A percentile compares a stretch with the other conserved stretches of the same genome.
These are phyloP conservation scores for Torulaspora pretoriensis DNA, from an alignment of 1,139 yeast genomes.

Conservation along the genomic window DNA sequence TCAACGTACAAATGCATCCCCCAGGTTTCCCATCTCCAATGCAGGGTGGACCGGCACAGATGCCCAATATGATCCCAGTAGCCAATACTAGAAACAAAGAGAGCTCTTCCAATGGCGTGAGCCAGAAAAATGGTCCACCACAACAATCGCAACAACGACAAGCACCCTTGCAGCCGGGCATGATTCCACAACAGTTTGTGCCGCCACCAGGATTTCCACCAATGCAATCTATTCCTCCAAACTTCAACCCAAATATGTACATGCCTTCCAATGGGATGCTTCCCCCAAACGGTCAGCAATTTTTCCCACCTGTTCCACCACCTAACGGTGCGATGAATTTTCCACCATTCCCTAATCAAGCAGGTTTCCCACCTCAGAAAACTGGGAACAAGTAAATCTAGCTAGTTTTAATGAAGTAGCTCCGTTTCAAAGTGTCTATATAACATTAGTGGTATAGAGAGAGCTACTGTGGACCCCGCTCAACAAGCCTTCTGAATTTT, in stretches of 20 bases:
- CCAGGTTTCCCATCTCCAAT: conserved; percentile 32
- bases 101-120: conserved; percentile 18
- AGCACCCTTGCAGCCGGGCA: conserved; percentile 13
- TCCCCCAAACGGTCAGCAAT: conserved; percentile 15
- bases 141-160: conserved; percentile 10
- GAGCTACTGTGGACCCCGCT: neutral
- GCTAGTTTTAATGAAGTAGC: neutral
- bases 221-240: conserved; percentile 22
- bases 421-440: neutral
- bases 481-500: conserved; percentile 20
- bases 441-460: too few relatives aligned
- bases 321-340: conserved; percentile 16
- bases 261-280: conserved; percentile 16
- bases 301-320: conserved; percentile 17
- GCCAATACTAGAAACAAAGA: conserved; percentile 24
- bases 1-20: conserved; percentile 28
- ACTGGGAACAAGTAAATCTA: conserved; percentile 9
- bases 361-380: conserved; percentile 10
- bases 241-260: conserved; percentile 18
- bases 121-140: conserved; percentile 17
- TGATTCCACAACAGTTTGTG: conserved; percentile 19
- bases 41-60: conserved; percentile 30
- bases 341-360: conserved; percentile 12
- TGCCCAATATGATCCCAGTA: conserved; percentile 20
- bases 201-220: conserved; percentile 26